phyloP scores from a whole-genome alignment of 2,329 filamentous ascomycete species.

The Neofusicoccum sp. region DNA sequence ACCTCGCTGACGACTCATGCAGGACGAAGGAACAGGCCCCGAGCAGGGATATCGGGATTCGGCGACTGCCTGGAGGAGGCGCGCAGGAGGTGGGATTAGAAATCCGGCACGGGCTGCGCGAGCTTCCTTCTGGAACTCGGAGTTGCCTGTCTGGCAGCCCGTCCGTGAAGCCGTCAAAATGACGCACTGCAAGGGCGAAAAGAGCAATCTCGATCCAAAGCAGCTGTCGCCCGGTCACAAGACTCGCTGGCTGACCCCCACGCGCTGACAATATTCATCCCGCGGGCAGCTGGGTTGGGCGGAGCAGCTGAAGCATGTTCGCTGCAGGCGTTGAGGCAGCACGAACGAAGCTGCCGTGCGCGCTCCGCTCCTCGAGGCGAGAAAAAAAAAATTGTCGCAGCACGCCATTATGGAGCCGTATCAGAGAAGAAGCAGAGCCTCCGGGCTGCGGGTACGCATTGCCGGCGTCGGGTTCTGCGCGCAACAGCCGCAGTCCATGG shows the following conservation, averaged over 20 bases:
- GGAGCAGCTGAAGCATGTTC: too few relatives aligned
- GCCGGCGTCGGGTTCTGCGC: slow-evolving; percentile 1
- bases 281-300: neutral
- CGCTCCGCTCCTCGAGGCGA: too few relatives aligned
- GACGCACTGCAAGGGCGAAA: neutral
- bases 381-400: neutral
- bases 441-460: neutral
- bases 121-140: too few relatives aligned
- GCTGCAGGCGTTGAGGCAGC: too few relatives aligned
- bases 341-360: too few relatives aligned
- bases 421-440: neutral
- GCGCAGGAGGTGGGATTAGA: neutral
- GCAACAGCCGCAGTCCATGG: slow-evolving; percentile 5
- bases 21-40: too few relatives aligned
- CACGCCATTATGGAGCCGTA: slow-evolving; percentile 10
- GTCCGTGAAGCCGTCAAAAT: neutral
- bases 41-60: neutral
- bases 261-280: neutral
- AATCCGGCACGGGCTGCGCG: too few relatives aligned
- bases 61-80: neutral
- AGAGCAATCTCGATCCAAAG: neutral
- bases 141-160: too few relatives aligned
- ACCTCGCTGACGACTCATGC: too few relatives aligned
- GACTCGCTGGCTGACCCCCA: neutral
- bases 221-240: neutral